phyloP scores from a whole-genome alignment of 495 filamentous ascomycete genomes.

The Cercophora scortea region DNA sequence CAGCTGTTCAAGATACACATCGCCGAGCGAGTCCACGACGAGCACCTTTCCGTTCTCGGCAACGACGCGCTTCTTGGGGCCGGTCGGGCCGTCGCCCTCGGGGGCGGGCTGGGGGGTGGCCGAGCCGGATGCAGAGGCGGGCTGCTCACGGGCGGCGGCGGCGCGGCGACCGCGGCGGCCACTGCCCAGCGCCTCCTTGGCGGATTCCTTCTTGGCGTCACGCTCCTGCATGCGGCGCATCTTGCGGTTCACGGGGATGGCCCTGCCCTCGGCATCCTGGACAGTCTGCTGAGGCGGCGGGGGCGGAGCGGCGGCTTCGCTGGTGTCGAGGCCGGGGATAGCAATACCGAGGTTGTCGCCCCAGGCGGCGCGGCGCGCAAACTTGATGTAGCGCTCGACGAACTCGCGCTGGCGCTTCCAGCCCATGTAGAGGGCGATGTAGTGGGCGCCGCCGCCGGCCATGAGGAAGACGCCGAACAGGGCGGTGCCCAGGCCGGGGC shows the following conservation, averaged over 20 bases:
- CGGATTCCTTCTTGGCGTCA: conserved; percentile 62
- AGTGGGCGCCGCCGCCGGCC: conserved; percentile 78
- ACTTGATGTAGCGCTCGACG: conserved; percentile 80
- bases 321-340: conserved; percentile 52
- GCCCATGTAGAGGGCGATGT: conserved; percentile 70
- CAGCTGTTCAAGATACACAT: conserved; percentile 86
- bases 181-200: conserved; percentile 21
- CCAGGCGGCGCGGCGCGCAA: conserved; percentile 83
- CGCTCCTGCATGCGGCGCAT: conserved; percentile 82
- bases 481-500: conserved; percentile 81
- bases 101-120: conserved; percentile 18
- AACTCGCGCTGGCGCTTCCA: conserved; percentile 89
- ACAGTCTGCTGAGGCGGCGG: conserved; percentile 26
- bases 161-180: conserved; percentile 21
- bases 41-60: conserved; percentile 93
- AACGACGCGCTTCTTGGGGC: conserved; percentile 72
- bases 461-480: conserved; percentile 76
- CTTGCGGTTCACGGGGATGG: conserved; percentile 66
- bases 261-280: conserved; percentile 38
- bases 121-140: conserved; percentile 15
- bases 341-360: conserved; percentile 43
- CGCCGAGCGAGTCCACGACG: conserved; percentile 83
- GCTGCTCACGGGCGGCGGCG: conserved; percentile 8
- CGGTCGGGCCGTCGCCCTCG: conserved; percentile 42
- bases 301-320: conserved; percentile 23